Evolutionary conservation across 352 stramenopile genomes (phyloP), one percentile per base, ranked within the genome.

Genomic region (Phytophthora meadii): DNA sequence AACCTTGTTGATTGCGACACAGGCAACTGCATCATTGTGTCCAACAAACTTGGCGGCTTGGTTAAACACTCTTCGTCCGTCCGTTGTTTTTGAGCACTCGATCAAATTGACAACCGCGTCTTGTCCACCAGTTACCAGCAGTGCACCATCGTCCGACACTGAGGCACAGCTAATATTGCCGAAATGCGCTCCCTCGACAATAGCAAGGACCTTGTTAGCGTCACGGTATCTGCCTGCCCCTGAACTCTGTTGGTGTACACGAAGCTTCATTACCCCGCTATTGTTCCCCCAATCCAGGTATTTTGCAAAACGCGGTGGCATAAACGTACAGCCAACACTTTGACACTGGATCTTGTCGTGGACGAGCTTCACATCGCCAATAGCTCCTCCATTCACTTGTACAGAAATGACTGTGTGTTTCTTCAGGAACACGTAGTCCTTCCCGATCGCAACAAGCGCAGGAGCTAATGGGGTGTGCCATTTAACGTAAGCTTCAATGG

Each of bases 381-480:
- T 64, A 0, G 77, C 52, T 2, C 69, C 67, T 25, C 86, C 81
- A 4, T 76, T 50, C 12, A 75, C 47, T n/a, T 87, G 77, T 0
- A 63, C 44, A 3, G 70, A 57, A 12, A 70, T 24, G 8, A 54
- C 25, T 0, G 74, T 61, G 7, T 75, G 58, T 22, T 92, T 92
- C 53, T 87, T 89, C 2, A 94, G 47, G 17, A 90, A 86, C 0
- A 90, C 82, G 14, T 92, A 94, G 27, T 92, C 84, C 34, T 94
- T 92, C 4, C 86, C 84, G 30, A 94, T 89, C 0, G 83, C 79
- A 4, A 94, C 74, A 0, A 94, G 65, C 11, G 86, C 70, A 5
- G 86, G 86, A 0, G 86, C 82, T 15, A 94, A 65, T 28, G 80
- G 78, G 0, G 77, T 87, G 39, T 94, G 81, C 86, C 86, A 94